Percentiles rank a stretch among this genome's conserved stretches.
Evolutionary conservation across 805 yeast species (phyloP).

Genomic region (Saturnispora dispora): DNA sequence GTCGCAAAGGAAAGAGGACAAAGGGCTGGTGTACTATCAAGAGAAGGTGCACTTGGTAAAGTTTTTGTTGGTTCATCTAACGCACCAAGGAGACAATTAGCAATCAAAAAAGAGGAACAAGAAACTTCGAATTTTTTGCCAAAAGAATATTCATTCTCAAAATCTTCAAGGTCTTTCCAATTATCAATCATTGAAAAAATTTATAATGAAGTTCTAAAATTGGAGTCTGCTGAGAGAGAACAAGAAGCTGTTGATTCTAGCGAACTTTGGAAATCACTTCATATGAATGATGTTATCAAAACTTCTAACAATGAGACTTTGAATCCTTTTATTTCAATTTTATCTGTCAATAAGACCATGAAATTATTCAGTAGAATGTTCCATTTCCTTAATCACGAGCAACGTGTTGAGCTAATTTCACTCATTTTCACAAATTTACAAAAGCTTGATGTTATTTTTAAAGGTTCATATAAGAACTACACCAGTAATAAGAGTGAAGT

Average conservation of each 20-base stretch:
- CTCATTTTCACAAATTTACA: slow-evolving; percentile 73
- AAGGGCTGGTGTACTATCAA: slow-evolving; percentile 48
- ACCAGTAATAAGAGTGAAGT: slow-evolving; percentile 32
- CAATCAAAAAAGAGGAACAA: slow-evolving; percentile 33
- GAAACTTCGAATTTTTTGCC: slow-evolving; percentile 21
- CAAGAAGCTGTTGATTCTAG: slow-evolving; percentile 35
- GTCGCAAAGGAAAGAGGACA: slow-evolving; percentile 80
- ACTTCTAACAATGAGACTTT: slow-evolving; percentile 45
- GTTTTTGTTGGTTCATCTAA: slow-evolving; percentile 71
- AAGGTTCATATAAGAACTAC: slow-evolving; percentile 71
- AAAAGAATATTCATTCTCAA: slow-evolving; percentile 25
- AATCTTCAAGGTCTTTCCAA: slow-evolving; percentile 39
- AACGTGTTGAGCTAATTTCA: slow-evolving; percentile 67
- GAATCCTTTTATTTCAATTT: slow-evolving; percentile 75
- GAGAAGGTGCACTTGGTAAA: slow-evolving; percentile 86
- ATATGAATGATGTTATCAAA: slow-evolving; percentile 53
- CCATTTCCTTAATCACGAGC: slow-evolving; percentile 69
- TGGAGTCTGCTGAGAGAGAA: slow-evolving; percentile 69
- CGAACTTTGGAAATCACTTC: slow-evolving; percentile 70
- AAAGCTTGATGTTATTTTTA: slow-evolving; percentile 63
- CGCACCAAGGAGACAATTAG: slow-evolving; percentile 81
- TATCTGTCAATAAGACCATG: slow-evolving; percentile 80
- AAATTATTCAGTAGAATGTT: slow-evolving; percentile 83
- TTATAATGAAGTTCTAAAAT: slow-evolving; percentile 63
- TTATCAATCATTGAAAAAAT: slow-evolving; percentile 70